Evolutionary conservation across 805 yeast species (phyloP).

Genomic region (Candida wancherniae): DNA sequence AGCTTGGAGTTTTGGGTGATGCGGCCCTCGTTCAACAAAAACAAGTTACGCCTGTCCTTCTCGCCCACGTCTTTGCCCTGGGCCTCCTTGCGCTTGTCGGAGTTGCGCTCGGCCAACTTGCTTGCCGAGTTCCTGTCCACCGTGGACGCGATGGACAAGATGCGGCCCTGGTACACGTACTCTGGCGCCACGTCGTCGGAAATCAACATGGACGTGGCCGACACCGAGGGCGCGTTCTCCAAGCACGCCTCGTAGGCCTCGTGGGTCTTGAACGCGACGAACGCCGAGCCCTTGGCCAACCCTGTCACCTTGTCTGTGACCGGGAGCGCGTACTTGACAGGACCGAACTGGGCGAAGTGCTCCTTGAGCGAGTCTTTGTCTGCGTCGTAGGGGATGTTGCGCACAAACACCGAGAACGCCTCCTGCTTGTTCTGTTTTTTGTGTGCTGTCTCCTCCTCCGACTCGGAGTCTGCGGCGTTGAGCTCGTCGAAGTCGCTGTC

Average conservation of each 20-base stretch:
- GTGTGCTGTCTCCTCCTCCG: conserved; percentile 24
- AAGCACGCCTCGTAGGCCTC: conserved; percentile 66
- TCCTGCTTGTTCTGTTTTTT: conserved; percentile 57
- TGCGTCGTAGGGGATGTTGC: conserved; percentile 94
- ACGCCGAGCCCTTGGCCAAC: conserved; percentile 89
- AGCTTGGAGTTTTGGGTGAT: conserved; percentile 75
- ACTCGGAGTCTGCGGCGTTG: conserved; percentile 27
- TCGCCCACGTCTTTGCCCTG: conserved; percentile 78
- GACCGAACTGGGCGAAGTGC: conserved; percentile 81
- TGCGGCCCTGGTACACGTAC: conserved; percentile 90
- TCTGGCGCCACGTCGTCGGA: conserved; percentile 89
- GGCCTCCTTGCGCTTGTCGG: conserved; percentile 64
- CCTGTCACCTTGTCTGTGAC: conserved; percentile 85
- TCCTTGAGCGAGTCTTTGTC: conserved; percentile 70
- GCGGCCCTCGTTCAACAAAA: conserved; percentile 89
- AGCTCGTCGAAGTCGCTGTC: conserved; percentile 22
- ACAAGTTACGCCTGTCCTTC: conserved; percentile 80
- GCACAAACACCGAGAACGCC: conserved; percentile 70
- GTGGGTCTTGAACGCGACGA: conserved; percentile 73
- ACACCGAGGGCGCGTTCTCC: conserved; percentile 69
- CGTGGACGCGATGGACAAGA: conserved; percentile 76
- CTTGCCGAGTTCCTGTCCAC: conserved; percentile 84
- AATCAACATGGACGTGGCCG: conserved; percentile 61
- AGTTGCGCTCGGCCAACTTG: conserved; percentile 65
- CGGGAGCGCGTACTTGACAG: conserved; percentile 88